A percentile compares a stretch with the other conserved stretches of the same genome.
Conservation (phyloP, 2,329 filamentous ascomycete genomes). For the Fusarium avenaceum region DNA sequence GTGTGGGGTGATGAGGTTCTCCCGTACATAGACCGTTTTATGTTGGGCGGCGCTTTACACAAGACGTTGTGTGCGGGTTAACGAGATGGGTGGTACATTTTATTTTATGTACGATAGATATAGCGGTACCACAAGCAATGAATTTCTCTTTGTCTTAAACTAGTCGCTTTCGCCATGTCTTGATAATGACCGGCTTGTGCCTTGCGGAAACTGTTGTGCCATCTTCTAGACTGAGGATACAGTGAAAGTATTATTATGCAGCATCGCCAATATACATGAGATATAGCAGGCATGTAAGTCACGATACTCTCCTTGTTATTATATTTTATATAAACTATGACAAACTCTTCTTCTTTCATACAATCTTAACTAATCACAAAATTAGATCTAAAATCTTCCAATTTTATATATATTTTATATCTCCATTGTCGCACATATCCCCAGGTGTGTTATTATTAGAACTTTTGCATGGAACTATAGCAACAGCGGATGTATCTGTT, state of each 20-base stretch:
- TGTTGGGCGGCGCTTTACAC: conserved; percentile 12
- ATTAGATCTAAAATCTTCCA: no score
- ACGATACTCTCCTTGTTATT: no score
- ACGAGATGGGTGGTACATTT: conserved; percentile 14
- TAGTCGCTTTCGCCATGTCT: neutral
- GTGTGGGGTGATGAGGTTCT: conserved; percentile 20
- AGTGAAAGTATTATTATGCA: neutral
- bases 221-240: neutral
- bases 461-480: no score
- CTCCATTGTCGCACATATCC: no score
- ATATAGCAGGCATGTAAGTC: no score
- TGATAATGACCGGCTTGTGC: neutral
- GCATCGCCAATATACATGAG: no score
- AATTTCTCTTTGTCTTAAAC: conserved; percentile 18
- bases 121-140: conserved; percentile 21
- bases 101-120: conserved; percentile 41
- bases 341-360: no score
- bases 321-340: no score
- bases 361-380: no score
- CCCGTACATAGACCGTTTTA: conserved; percentile 6
- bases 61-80: conserved; percentile 21
- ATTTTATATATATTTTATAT: no score
- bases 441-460: no score
- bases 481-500: no score
- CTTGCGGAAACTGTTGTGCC: neutral